phyloP scores from a whole-genome alignment of 2,329 filamentous ascomycete genomes.

The Aspergillus chevalieri region DNA sequence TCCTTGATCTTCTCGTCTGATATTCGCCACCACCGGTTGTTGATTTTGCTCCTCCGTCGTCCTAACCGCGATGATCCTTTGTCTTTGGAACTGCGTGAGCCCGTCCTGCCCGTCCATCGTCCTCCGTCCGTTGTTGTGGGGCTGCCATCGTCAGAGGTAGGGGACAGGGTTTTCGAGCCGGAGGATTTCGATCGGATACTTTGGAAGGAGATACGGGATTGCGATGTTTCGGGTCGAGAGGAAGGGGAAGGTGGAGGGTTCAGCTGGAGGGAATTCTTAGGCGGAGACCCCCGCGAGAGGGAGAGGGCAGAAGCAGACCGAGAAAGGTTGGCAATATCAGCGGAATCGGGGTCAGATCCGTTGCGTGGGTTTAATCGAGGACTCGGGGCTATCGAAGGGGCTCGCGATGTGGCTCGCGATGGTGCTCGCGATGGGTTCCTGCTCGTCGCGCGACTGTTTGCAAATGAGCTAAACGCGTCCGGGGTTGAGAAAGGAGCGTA shows the following conservation, averaged over 20 bases:
- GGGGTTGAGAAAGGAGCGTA: constrained; percentile 76
- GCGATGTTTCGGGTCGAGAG: constrained; percentile 23
- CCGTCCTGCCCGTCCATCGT: constrained; percentile 14
- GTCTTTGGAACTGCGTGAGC: not conserved
- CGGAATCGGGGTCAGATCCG: constrained; percentile 21
- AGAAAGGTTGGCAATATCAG: not conserved
- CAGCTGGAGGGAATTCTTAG: constrained; percentile 10
- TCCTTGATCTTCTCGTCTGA: constrained; percentile 96
- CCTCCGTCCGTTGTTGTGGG: constrained; percentile 19
- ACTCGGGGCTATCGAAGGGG: constrained; percentile 34
- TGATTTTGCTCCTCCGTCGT: constrained; percentile 55
- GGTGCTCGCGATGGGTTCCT: constrained; percentile 39
- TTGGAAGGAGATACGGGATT: constrained; percentile 29
- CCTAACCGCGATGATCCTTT: constrained; percentile 19
- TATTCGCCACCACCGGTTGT: constrained; percentile 92
- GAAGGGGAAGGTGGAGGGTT: constrained; percentile 12
- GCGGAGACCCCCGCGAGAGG: constrained; percentile 24
- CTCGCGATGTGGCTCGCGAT: constrained; percentile 10
- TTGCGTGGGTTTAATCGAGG: constrained; percentile 37
- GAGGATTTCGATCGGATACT: constrained; percentile 25
- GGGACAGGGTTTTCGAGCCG: constrained; percentile 17
- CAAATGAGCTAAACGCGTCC: constrained; percentile 68
- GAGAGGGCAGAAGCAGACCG: constrained; percentile 28
- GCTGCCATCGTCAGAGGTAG: constrained; percentile 17
- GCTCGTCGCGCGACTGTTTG: constrained; percentile 56